Evolutionary conservation across 352 stramenopile genomes (phyloP), one percentile per base, ranked within the genome.

Genomic region (Globisporangium recalcitrans): DNA sequence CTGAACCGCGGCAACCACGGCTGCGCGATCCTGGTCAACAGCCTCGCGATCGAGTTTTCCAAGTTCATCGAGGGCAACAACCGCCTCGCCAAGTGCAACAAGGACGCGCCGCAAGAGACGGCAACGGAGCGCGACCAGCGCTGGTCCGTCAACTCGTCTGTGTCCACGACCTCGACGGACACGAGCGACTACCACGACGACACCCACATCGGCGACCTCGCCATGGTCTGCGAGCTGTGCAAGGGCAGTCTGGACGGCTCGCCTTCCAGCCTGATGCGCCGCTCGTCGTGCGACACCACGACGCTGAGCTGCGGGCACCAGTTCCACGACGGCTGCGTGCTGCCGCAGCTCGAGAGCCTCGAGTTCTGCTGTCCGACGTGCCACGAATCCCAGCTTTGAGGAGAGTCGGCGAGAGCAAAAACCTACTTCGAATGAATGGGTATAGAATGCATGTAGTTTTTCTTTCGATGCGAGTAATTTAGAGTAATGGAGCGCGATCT

Each of bases 1-100:
- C 55, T 77, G 27, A 77, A 69, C 11, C 64, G 69, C 31, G 70
- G 63, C 9, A 81, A 83, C 63, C 72, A 74, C 57, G 58, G 66
- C 29, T 83, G 74, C 52, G 29, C 56, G 22, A 48, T 77, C 21
- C 40, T 80, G 1, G 64, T 79, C 60, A 55, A 69, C 46, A 58
- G 42, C 26, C 57, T 81, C 40, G 67, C 71, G 26, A 29, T 52
- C 46, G 71, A 71, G 54, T 69, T 83, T 21, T 24, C 29, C 19
- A 22, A 54, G 14, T 71, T 71, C 38, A 26, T 71, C n/a, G 21
- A 44, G 21, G 58, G 58, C 31, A 38, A 64, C 10, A 26, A 32
- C 8, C 56, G 42, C 13, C 32, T 47, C 11, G 10, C 11, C 13
- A 34, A 60, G 22, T 46, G 21, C 16, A 46, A 46, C 38, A 46